Evolutionary conservation across 768 basidiomycete species (phyloP).

Genomic region (Panellus pusillus): DNA sequence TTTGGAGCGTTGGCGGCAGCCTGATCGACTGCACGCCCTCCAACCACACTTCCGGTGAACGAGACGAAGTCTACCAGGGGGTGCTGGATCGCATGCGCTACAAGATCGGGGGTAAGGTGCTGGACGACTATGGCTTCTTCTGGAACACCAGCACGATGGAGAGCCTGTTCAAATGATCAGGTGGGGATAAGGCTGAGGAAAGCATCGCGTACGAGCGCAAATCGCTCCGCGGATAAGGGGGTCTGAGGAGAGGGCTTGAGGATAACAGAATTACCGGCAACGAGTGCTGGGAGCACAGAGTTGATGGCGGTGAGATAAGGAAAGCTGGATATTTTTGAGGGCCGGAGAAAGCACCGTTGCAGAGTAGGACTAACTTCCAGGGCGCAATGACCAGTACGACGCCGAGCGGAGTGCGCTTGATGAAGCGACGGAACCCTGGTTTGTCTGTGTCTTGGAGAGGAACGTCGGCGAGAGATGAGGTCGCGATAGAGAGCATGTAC

Average conservation of each 20-base stretch:
- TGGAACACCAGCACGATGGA: conserved; percentile 74
- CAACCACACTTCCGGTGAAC: conserved; percentile 86
- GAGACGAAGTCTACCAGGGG: conserved; percentile 74
- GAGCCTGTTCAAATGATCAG: conserved; percentile 30
- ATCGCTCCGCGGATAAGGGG: conserved; percentile 82
- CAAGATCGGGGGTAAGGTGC: conserved; percentile 67
- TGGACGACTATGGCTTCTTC: conserved; percentile 70
- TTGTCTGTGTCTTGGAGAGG: conserved; percentile 74
- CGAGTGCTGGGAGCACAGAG: conserved; percentile 85
- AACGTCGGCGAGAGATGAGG: conserved; percentile 70
- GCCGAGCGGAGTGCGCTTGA: conserved; percentile 82
- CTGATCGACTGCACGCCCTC: conserved; percentile 71
- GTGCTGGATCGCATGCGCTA: conserved; percentile 61
- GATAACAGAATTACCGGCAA: conserved; percentile 88
- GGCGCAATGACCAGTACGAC: conserved; percentile 87
- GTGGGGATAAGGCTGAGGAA: too few relatives aligned
- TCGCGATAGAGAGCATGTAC: conserved; percentile 85
- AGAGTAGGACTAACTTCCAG: conserved; percentile 73
- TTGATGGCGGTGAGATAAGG: conserved; percentile 92
- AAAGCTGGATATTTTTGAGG: conserved; percentile 48
- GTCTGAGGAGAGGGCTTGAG: conserved; percentile 98
- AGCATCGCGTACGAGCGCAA: conserved; percentile 48
- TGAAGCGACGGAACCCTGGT: conserved; percentile 81
- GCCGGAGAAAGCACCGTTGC: not conserved
- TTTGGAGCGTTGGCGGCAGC: conserved; percentile 63